These are phyloP conservation scores for Drechslerella stenobrocha DNA, from an alignment of 2,329 filamentous ascomycete genomes.

Conservation along the genomic window DNA sequence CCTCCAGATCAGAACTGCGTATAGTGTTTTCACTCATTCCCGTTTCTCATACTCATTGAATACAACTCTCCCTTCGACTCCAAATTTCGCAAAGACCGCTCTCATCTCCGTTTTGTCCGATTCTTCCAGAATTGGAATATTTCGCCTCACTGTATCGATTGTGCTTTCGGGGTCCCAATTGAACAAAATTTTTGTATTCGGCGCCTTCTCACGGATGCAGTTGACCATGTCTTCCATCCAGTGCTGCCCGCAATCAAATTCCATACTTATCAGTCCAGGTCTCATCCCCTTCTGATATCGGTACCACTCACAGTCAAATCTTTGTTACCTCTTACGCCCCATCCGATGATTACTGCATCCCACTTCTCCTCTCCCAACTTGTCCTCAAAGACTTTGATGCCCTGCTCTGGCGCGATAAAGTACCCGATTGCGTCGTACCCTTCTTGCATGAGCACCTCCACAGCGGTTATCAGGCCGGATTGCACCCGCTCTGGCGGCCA, in stretches of 20 bases:
- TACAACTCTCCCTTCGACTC: constrained; percentile 36
- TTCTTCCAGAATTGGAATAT: constrained; percentile 31
- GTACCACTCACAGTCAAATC: constrained; percentile 28
- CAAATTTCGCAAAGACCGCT: constrained; percentile 28
- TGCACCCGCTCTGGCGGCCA: constrained; percentile 43
- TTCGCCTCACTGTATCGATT: constrained; percentile 34
- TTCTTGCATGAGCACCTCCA: constrained; percentile 26
- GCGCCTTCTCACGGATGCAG: constrained; percentile 32
- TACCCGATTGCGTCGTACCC: constrained; percentile 45
- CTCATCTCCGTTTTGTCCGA: constrained; percentile 31
- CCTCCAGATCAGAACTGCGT: not conserved
- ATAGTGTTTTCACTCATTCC: too few species aligned
- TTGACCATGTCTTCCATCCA: constrained; percentile 47
- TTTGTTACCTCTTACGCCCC: constrained; percentile 42
- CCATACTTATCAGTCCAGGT: constrained; percentile 1
- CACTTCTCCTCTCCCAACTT: constrained; percentile 38
- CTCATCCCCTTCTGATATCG: too few species aligned
- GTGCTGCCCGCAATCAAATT: constrained; percentile 10
- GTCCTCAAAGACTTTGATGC: constrained; percentile 36
- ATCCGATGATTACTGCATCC: constrained; percentile 47
- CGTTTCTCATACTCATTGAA: constrained; percentile 36
- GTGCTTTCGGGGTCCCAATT: constrained; percentile 47
- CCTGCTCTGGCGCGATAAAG: constrained; percentile 42
- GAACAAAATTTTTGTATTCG: constrained; percentile 42
- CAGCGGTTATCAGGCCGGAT: constrained; percentile 29